Base-by-base conservation (phyloP, 2,329 filamentous ascomycete species). In the Ceratocystiopsis sp. region DNA sequence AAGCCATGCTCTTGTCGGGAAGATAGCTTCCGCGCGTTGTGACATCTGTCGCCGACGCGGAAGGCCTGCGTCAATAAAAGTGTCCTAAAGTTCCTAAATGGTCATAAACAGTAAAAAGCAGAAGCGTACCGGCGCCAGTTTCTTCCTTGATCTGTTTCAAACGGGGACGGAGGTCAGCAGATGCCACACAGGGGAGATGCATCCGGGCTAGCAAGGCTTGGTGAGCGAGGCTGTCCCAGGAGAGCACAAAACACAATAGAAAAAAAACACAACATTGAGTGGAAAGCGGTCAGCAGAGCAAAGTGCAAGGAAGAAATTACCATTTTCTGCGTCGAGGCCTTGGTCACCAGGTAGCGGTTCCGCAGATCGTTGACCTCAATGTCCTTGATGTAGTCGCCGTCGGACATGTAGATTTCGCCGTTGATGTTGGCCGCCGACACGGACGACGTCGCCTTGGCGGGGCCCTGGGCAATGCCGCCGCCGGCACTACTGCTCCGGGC, bases 311-410 rank as follows among this genome's bases (percentile, higher is more conserved):
- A 72, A 64, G 80, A 37, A 87, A 81, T 93, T 95, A 98, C 91
- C 89, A 91, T 94, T 76, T 94, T 93, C 71, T 96, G 91, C 52
- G 86, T 94, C 55, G 85, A 83, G 57, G 87, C 86, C 69, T 95
- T 96, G 51, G 89, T 98, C 66, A 98, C 73, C 61, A 87, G 81
- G 63, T 98, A 98, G 54, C 89, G 84, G 61, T 96, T 98, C 51
- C 89, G 81, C 57, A 96, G 66, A 63, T 96, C 89, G 62, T 98
- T 98, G 68, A 98, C 85, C 68, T 96, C 91, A 57, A 98, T 94
- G 58, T 98, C 91, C 63, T 93, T 91, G 65, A 98, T 96, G 61
- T 84, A 96, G 64, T 98, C 91, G 55, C 91, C 91, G 59, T 96
- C 91, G 48, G 87, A 82, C 54, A 93, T 82, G 59, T 96, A 96